A percentile compares a stretch with the other conserved stretches of the same genome.
These are phyloP conservation scores for Serendipita sp. DNA, from an alignment of 768 basidiomycete species.

Conservation along the genomic window DNA sequence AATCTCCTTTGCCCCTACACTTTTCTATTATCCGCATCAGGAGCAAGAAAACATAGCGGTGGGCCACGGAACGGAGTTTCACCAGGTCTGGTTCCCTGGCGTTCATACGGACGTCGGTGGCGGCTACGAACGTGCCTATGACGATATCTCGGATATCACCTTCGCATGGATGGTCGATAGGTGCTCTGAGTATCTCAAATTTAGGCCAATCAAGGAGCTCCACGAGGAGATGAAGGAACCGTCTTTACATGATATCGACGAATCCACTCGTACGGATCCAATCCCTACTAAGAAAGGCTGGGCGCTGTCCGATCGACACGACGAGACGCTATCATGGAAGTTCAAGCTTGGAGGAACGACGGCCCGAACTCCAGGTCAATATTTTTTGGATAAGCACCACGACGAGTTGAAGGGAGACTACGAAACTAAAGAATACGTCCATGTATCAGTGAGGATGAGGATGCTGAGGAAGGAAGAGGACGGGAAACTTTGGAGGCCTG, in stretches of 20 bases:
- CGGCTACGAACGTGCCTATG: constrained; percentile 9
- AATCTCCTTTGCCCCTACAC: constrained; percentile 16
- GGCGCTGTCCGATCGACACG: background rate
- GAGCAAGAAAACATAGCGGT: constrained; percentile 8
- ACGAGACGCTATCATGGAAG: background rate
- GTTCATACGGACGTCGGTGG: constrained; percentile 16
- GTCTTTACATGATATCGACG: background rate
- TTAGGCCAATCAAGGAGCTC: background rate
- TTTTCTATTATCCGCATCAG: constrained; percentile 16
- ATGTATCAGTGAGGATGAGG: background rate
- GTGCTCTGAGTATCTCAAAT: background rate
- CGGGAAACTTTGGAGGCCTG: background rate
- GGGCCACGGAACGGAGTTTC: background rate
- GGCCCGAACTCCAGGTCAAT: background rate
- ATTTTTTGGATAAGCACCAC: background rate
- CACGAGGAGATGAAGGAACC: background rate
- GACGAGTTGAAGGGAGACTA: background rate
- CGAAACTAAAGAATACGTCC: background rate
- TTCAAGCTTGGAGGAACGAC: background rate
- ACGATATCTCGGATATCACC: constrained; percentile 1
- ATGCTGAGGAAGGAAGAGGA: too few relatives aligned
- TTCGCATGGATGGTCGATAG: constrained; percentile 6
- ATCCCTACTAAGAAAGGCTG: background rate
- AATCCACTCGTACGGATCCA: background rate
- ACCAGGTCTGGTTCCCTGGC: constrained; percentile 19